These are phyloP conservation scores for Parmales sp. DNA, from an alignment of 108 stramenopile species.

Conservation along the genomic window DNA sequence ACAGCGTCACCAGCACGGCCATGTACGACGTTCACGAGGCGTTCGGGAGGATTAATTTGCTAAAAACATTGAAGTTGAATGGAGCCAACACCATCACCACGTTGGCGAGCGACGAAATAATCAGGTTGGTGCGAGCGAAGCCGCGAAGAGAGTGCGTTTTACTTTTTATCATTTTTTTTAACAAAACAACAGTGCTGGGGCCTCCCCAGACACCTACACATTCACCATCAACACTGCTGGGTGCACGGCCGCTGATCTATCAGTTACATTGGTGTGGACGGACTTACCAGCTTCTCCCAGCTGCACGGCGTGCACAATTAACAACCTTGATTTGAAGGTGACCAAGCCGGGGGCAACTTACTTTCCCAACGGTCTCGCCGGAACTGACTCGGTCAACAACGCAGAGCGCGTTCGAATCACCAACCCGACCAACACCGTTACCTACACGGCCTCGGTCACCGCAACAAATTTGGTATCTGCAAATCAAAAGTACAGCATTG, in stretches of 20 bases:
- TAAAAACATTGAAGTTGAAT: neutral
- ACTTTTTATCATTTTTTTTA: too few relatives aligned
- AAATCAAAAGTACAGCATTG: slow-evolving; percentile 24
- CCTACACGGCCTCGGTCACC: slow-evolving; percentile 18
- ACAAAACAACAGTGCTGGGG: too few relatives aligned
- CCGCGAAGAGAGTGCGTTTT: too few relatives aligned
- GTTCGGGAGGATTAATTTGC: neutral
- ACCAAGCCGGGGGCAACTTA: slow-evolving; percentile 15
- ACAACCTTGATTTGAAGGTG: slow-evolving; percentile 53
- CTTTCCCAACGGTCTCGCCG: slow-evolving; percentile 40
- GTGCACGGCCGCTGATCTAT: neutral
- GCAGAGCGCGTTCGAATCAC: slow-evolving; percentile 33
- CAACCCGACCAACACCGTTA: slow-evolving; percentile 19
- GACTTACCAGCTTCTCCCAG: slow-evolving; percentile 41
- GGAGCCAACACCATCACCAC: neutral
- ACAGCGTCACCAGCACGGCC: neutral
- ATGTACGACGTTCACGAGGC: neutral
- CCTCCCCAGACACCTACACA: neutral
- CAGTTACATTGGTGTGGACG: slow-evolving; percentile 53
- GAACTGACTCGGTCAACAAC: slow-evolving; percentile 37
- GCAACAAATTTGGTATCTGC: slow-evolving; percentile 21
- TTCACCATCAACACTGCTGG: neutral
- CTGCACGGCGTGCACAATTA: slow-evolving; percentile 44
- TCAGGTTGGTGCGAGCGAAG: too few relatives aligned
- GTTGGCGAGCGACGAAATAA: neutral